A percentile compares a stretch with the other conserved stretches of the same genome.
Evolutionary conservation across 371 early-diverging fungal species (phyloP).

Genomic region (Mortierella sp.): DNA sequence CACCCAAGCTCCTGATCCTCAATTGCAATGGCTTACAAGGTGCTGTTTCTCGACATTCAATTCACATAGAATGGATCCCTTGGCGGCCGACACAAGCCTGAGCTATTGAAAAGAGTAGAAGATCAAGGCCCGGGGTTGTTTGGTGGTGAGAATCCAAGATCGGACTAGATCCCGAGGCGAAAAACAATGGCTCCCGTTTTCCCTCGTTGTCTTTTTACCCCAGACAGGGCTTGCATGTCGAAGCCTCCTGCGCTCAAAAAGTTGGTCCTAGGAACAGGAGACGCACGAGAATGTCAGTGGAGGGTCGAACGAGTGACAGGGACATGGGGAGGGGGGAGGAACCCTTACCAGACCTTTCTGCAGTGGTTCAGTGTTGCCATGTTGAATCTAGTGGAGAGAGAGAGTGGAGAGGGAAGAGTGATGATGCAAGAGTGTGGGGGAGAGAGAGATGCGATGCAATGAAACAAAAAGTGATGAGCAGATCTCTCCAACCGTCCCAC

Average conservation of each 20-base stretch:
- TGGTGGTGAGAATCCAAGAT: no score
- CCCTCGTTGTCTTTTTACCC: slow-evolving; percentile 20
- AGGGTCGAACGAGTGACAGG: no score
- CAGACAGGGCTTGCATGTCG: slow-evolving; percentile 52
- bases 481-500: no score
- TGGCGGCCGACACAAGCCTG: slow-evolving; percentile 55
- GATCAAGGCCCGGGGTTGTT: not conserved
- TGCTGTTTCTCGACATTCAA: slow-evolving; percentile 65
- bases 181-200: no score
- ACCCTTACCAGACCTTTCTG: slow-evolving; percentile 40
- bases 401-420: not conserved
- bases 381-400: not conserved
- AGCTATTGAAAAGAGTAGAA: slow-evolving; percentile 51
- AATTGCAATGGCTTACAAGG: slow-evolving; percentile 57
- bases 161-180: no score
- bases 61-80: slow-evolving; percentile 60
- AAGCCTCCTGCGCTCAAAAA: slow-evolving; percentile 42
- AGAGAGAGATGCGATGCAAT: no score
- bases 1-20: no score
- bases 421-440: no score
- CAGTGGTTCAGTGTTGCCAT: slow-evolving; percentile 40
- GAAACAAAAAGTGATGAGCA: no score
- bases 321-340: no score
- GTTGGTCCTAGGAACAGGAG: slow-evolving; percentile 18
- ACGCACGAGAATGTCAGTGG: not conserved